Evolutionary conservation across 78 protist species (phyloP).

Genomic region (Dictyostelium citrinum): DNA sequence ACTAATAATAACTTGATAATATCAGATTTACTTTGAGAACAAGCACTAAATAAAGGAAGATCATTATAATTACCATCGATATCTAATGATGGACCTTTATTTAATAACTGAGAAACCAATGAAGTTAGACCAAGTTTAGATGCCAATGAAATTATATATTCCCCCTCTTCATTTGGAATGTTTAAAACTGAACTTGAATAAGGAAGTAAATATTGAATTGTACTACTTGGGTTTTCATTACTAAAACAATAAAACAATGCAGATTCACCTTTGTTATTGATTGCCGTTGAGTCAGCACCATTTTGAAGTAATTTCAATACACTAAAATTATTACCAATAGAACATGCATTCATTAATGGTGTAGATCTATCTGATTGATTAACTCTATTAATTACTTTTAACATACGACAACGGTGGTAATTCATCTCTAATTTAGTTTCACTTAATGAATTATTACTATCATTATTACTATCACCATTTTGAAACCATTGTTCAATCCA

Average conservation of each 20-base stretch:
- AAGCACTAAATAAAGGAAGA: not conserved
- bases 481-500: not conserved
- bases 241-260: not conserved
- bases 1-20: not conserved
- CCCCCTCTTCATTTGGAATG: not conserved
- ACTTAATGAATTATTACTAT: not conserved
- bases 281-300: not conserved
- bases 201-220: not conserved
- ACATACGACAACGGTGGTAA: not conserved
- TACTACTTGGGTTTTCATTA: not conserved
- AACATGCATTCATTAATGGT: constrained; percentile 24
- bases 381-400: not conserved
- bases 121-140: not conserved
- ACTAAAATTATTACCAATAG: not conserved
- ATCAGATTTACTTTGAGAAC: not conserved
- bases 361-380: not conserved
- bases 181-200: not conserved
- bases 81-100: not conserved
- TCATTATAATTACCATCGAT: constrained; percentile 10
- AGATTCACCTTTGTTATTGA: not conserved
- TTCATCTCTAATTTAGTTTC: not conserved
- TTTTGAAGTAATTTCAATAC: not conserved
- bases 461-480: not conserved
- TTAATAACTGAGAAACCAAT: not conserved
- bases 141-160: not conserved